Conservation (phyloP, 176 grass and related monocot species). For the Secale cereale region DNA sequence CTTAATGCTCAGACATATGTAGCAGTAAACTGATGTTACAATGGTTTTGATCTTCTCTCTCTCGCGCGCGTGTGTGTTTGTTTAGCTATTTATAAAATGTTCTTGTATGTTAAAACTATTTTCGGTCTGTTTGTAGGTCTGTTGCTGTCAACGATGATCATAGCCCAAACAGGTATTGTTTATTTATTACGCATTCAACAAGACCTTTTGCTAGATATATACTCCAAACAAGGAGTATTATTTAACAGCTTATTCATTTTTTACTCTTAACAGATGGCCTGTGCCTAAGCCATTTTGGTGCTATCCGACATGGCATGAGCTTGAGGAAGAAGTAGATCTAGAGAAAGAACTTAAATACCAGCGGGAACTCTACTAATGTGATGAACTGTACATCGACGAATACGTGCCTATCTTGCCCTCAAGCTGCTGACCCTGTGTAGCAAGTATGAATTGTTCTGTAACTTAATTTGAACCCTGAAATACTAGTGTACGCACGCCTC, state of each 20-base stretch:
- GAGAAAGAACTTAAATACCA: not conserved
- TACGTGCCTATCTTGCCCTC: no score
- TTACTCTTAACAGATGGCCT: not conserved
- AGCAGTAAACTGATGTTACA: no score
- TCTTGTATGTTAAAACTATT: not conserved
- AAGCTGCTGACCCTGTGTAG: no score
- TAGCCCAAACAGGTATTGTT: not conserved
- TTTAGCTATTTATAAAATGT: not conserved
- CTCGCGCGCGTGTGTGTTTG: not conserved
- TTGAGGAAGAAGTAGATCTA: not conserved
- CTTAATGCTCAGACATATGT: no score
- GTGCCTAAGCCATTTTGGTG: conserved; percentile 6
- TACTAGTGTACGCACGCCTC: no score
- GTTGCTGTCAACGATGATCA: not conserved
- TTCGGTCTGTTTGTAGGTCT: not conserved
- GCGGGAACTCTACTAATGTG: no score
- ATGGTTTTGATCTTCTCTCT: no score
- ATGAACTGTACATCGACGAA: no score
- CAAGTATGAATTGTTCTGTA: no score
- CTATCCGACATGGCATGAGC: not conserved
- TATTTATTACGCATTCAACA: not conserved
- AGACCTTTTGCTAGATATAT: not conserved
- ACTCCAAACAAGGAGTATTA: not conserved
- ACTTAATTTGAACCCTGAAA: no score
- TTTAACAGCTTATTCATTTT: not conserved